These are phyloP conservation scores for Botrytis pseudocinerea DNA, from an alignment of 2,329 filamentous ascomycete genomes.

Conservation along the genomic window DNA sequence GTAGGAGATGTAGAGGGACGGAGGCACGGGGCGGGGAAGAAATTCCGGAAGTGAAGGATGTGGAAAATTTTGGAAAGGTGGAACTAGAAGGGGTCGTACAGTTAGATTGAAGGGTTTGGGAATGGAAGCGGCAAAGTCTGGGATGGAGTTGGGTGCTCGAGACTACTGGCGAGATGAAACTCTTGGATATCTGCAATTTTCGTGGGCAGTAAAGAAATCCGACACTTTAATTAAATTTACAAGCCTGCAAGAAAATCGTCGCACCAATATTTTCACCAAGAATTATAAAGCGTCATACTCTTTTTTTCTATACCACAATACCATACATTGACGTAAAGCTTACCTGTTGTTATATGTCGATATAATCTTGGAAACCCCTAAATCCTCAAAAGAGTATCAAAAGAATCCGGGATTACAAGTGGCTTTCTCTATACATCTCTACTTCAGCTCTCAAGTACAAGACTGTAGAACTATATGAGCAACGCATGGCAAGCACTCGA, in stretches of 20 bases:
- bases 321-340: neutral
- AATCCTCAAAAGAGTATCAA: neutral
- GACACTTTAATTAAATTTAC: no score
- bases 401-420: neutral
- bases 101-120: neutral
- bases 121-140: neutral
- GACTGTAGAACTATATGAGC: neutral
- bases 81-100: neutral
- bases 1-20: constrained; percentile 25
- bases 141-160: neutral
- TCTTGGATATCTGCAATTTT: neutral
- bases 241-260: neutral
- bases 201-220: neutral
- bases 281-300: no score
- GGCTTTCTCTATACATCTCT: neutral
- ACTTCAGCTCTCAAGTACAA: neutral
- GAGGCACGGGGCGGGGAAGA: neutral
- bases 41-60: no score
- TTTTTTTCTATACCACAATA: neutral
- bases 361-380: neutral
- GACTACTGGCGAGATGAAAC: neutral
- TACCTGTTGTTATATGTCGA: neutral
- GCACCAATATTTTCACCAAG: no score
- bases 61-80: neutral
- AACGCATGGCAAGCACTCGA: neutral